Base-by-base conservation (phyloP, 371 early-diverging fungal genomes). In the Neoconidiobolus thromboides region DNA sequence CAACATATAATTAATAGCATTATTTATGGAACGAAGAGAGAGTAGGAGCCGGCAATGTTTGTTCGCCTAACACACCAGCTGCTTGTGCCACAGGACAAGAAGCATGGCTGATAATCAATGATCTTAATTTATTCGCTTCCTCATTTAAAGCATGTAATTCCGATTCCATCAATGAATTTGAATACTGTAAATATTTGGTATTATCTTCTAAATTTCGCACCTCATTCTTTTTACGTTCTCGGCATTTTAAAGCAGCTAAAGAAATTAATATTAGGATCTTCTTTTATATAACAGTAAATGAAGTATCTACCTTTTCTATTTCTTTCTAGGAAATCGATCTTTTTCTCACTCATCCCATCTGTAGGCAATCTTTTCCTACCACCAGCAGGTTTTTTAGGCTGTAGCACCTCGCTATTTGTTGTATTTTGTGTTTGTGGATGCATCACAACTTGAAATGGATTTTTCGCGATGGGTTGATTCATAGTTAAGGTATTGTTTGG, bases 181-280 rank as follows among this genome's bases (percentile, higher is more conserved):
- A 77, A 5, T 37, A 39, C 1, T 71, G 59, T 54, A 80, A 64
- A 43, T 58, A 64, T 53, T 79, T 79, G n/a, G 79, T 74, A 4
- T 74, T 76, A 12, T 65, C 63, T 58, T 84, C 79, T 52, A 82
- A 69, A 15, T 71, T 65, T 41, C 69, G 65, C 26, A 82, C 63
- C 72, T 77, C 78, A 61, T 76, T 71, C 63, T 82, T 82, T 63
- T 84, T 84, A 62, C 81, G 77, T 64, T 79, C 79, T 37, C 83
- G 74, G 64, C 83, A 85, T 62, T 81, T 81, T 1, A 79, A 72
- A 0, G 83, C 83, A 15, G 85, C 83, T 66, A 71, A 39, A 47
- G 67, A 69, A 61, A 73, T 76, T 55, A 74, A 68, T 5, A 51
- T 51, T 36, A 51, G 10, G 3, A 51, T 38, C 5, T 12, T 12